phyloP scores from a whole-genome alignment of 2,329 filamentous ascomycete genomes.

The Ceratocystis ficicola region DNA sequence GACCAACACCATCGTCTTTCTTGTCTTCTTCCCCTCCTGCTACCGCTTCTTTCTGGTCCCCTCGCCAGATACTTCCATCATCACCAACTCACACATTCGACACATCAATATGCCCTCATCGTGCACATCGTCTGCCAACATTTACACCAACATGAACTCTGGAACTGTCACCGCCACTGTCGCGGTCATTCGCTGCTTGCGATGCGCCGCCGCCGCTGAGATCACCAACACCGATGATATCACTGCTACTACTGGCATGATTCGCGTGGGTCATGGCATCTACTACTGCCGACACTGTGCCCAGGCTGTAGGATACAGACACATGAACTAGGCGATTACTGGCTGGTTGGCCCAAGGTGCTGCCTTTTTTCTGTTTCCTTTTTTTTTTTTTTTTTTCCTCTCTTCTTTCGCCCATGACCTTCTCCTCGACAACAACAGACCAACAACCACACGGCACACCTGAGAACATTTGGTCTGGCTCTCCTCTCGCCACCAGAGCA shows the following conservation, averaged over 20 bases:
- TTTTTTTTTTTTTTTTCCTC: neutral
- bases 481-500: no score
- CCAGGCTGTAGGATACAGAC: constrained; percentile 51
- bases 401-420: neutral
- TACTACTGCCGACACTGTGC: constrained; percentile 51
- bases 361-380: neutral
- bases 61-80: neutral
- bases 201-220: constrained; percentile 49
- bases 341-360: neutral
- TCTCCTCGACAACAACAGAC: neutral
- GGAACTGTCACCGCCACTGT: constrained; percentile 40
- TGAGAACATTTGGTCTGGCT: no score
- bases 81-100: neutral
- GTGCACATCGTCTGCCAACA: constrained; percentile 28
- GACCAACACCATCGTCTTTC: neutral
- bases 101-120: constrained; percentile 35
- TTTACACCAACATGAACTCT: constrained; percentile 38
- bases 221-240: constrained; percentile 49
- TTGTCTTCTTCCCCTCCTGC: neutral
- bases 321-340: constrained; percentile 26
- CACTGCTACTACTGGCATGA: constrained; percentile 44
- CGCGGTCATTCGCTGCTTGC: constrained; percentile 50
- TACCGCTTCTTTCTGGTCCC: neutral
- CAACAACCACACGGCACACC: neutral
- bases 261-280: constrained; percentile 52